Conservation (phyloP, 495 filamentous ascomycete genomes). For the Eremomyces bilateralis region DNA sequence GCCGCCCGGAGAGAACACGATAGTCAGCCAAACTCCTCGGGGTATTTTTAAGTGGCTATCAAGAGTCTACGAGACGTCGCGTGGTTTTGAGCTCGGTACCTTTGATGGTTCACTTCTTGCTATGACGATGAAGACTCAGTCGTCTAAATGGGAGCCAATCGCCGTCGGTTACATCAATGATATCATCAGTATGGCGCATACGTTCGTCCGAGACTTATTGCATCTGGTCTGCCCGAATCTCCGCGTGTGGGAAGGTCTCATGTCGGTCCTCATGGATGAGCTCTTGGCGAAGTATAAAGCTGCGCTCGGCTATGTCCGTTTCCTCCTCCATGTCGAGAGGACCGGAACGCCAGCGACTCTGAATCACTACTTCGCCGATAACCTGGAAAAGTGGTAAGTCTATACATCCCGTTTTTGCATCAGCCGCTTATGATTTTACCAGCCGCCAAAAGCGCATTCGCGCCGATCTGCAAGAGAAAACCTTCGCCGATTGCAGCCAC, state of each 20-base stretch:
- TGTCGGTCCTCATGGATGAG: conserved; percentile 22
- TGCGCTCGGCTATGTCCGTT: conserved; percentile 22
- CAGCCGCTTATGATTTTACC: not conserved
- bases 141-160: conserved; percentile 28
- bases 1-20: too few relatives aligned
- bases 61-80: too few relatives aligned
- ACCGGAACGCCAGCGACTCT: conserved; percentile 24
- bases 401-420: not conserved
- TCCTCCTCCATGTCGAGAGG: conserved; percentile 29
- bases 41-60: too few relatives aligned
- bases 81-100: too few relatives aligned
- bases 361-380: conserved; percentile 32
- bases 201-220: conserved; percentile 24
- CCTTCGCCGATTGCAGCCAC: conserved; percentile 2
- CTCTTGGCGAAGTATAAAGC: conserved; percentile 23
- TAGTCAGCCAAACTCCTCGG: too few relatives aligned
- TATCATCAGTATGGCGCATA: conserved; percentile 24
- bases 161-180: conserved; percentile 25
- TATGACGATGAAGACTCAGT: conserved; percentile 36
- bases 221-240: conserved; percentile 19
- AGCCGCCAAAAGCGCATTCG: conserved; percentile 13
- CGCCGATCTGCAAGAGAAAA: conserved; percentile 6
- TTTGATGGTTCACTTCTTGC: too few relatives aligned
- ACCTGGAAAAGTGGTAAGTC: conserved; percentile 22
- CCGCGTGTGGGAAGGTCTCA: conserved; percentile 19